Conservation (phyloP, 1,284 basidiomycete species). For the Termitomyces sp. region DNA sequence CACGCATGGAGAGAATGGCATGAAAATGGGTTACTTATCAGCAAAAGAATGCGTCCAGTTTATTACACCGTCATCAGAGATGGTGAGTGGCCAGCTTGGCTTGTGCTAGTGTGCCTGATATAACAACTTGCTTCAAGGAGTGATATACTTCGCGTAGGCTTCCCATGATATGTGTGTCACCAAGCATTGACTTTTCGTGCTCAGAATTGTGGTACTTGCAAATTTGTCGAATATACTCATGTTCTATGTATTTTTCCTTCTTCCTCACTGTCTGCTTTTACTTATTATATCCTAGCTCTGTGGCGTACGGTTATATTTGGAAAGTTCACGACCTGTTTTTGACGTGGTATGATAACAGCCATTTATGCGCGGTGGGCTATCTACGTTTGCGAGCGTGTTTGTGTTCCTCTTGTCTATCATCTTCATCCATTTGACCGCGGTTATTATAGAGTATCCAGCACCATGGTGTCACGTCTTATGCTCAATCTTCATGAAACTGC, state of each 20-base stretch:
- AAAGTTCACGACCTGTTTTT: background rate
- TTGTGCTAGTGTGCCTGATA: background rate
- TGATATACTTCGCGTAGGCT: background rate
- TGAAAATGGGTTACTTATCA: too few relatives aligned
- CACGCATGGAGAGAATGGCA: background rate
- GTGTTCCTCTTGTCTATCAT: background rate
- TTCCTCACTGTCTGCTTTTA: background rate
- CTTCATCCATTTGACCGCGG: background rate
- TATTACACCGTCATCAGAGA: background rate
- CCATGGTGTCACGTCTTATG: background rate
- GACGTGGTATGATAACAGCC: background rate
- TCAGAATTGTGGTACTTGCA: background rate
- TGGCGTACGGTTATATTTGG: background rate
- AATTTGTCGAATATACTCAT: conserved; percentile 1
- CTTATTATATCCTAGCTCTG: background rate
- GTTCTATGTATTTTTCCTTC: background rate
- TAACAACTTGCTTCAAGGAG: background rate
- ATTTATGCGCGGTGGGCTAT: background rate
- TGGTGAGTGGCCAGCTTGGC: background rate
- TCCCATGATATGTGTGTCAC: background rate
- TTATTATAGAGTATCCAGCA: background rate
- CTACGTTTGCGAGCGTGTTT: background rate
- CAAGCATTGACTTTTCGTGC: background rate
- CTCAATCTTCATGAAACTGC: background rate
- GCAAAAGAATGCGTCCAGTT: background rate